A percentile compares a stretch with the other conserved stretches of the same genome.
Conservation (phyloP, 495 filamentous ascomycete genomes). For the Penicillium herquei region DNA sequence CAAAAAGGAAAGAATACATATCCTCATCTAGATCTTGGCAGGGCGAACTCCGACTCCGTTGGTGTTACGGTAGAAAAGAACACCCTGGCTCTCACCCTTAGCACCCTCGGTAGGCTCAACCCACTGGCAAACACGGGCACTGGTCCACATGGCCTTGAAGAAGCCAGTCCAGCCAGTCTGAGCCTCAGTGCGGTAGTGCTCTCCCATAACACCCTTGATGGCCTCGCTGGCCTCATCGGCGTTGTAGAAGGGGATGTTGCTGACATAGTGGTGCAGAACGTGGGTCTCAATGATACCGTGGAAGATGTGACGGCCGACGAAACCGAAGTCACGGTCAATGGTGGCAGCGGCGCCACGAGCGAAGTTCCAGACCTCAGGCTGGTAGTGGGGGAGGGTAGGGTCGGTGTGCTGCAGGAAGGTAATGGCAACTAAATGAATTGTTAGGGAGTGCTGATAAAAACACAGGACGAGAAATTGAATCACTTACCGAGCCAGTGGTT, state of each 20-base stretch:
- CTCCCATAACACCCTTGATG: conserved; percentile 56
- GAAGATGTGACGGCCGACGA: conserved; percentile 56
- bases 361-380: conserved; percentile 55
- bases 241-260: conserved; percentile 61
- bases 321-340: conserved; percentile 61
- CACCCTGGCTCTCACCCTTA: conserved; percentile 48
- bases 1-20: not conserved
- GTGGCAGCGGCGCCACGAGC: conserved; percentile 57
- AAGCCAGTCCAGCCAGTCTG: conserved; percentile 53
- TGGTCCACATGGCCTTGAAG: conserved; percentile 55
- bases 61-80: conserved; percentile 60
- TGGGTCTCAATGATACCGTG: conserved; percentile 64
- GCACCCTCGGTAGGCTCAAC: conserved; percentile 66
- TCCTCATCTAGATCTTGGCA: conserved; percentile 41
- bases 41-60: conserved; percentile 73
- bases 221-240: conserved; percentile 61
- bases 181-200: conserved; percentile 55
- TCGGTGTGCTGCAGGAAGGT: conserved; percentile 64
- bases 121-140: conserved; percentile 52
- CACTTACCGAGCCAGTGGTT: conserved; percentile 82
- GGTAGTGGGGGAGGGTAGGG: conserved; percentile 57
- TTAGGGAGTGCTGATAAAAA: not conserved
- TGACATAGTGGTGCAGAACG: conserved; percentile 61
- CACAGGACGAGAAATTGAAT: no score
- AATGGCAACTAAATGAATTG: conserved; percentile 48